Base-by-base conservation (phyloP, 1,284 basidiomycete genomes). In the Clitocybe nebularis region DNA sequence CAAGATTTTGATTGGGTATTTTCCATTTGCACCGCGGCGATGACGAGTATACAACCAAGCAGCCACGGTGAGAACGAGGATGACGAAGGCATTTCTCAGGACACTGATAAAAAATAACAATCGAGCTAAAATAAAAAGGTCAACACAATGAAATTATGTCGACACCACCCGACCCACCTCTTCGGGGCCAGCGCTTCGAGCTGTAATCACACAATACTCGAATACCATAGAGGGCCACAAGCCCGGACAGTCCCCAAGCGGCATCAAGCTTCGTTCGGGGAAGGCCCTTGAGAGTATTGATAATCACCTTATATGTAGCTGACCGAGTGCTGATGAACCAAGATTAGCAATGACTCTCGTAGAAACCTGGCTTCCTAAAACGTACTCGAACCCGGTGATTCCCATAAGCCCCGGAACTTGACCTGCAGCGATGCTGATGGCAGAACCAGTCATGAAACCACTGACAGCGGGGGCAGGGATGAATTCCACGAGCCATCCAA, bases 401-500 rank as follows among this genome's bases (percentile, higher is more conserved):
- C 93, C 93, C 69, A 97, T 81, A 21, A 97, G 62, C 0, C 83
- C 84, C 1, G 91, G 90, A 4, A 94, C 74, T 64, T 97, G 93
- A 16, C 90, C 83, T 14, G 83, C 72, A 24, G 82, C 84, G 52
- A 95, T 95, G 60, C 74, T 93, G 66, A 95, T 81, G 20, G 93
- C 92, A 17, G 88, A 91, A 21, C 92, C 92, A 0, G 89, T 91
- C 87, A 91, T 89, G 63, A 88, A 98, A 10, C 93, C 93, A 49
- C 90, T 89, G 28, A 98, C 90, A 5, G 93, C 93, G 0, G 93
- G 92, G 3, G 79, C 74, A 13, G 90, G 86, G 50, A 96, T 98
- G 61, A 98, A 95, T 62, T 98, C 95, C 47, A 98, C 85, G 35
- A 99, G 70, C 90, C 94, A 96, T 0, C 95, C 95, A 4, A 98